These are phyloP conservation scores for Phytophthora tentaculata DNA, from an alignment of 352 stramenopile species.

Conservation along the genomic window DNA sequence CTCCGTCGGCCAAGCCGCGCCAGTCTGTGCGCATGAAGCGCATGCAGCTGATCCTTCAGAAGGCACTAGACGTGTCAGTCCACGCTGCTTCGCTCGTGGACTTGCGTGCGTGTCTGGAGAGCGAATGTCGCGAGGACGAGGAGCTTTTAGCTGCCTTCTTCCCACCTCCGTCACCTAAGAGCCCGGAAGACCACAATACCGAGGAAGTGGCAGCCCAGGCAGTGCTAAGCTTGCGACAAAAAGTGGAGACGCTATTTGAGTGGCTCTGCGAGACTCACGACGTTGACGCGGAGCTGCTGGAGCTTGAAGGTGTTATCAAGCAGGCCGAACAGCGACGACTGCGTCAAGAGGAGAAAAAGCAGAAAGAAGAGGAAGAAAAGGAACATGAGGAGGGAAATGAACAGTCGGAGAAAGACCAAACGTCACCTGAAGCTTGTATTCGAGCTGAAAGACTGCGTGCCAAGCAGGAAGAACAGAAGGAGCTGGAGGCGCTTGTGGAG, in stretches of 20 bases:
- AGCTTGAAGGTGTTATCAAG: conserved; percentile 55
- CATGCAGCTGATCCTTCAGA: conserved; percentile 70
- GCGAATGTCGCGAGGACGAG: conserved; percentile 53
- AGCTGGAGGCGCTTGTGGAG: conserved; percentile 49
- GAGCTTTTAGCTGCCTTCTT: conserved; percentile 64
- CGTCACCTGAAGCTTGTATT: conserved; percentile 48
- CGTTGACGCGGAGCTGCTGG: conserved; percentile 54
- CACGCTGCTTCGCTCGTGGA: conserved; percentile 52
- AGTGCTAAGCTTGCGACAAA: conserved; percentile 57
- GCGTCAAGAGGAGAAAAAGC: conserved; percentile 35
- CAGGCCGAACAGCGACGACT: conserved; percentile 51
- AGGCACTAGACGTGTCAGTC: conserved; percentile 69
- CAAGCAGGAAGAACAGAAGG: conserved; percentile 57
- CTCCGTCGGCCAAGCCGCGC: conserved; percentile 17
- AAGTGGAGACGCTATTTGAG: conserved; percentile 64
- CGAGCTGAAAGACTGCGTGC: conserved; percentile 50
- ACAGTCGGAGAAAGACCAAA: conserved; percentile 8
- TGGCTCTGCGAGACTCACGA: conserved; percentile 56
- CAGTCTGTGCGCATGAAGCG: conserved; percentile 52
- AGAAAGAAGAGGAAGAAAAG: conserved; percentile 13
- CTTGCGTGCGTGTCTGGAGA: conserved; percentile 58
- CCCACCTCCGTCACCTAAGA: conserved; percentile 23
- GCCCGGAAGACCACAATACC: conserved; percentile 34
- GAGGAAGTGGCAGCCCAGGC: conserved; percentile 60
- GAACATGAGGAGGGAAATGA: conserved; percentile 5